These are phyloP conservation scores for Scortechinia acanthostroma DNA, from an alignment of 2,329 filamentous ascomycete genomes.

Conservation along the genomic window DNA sequence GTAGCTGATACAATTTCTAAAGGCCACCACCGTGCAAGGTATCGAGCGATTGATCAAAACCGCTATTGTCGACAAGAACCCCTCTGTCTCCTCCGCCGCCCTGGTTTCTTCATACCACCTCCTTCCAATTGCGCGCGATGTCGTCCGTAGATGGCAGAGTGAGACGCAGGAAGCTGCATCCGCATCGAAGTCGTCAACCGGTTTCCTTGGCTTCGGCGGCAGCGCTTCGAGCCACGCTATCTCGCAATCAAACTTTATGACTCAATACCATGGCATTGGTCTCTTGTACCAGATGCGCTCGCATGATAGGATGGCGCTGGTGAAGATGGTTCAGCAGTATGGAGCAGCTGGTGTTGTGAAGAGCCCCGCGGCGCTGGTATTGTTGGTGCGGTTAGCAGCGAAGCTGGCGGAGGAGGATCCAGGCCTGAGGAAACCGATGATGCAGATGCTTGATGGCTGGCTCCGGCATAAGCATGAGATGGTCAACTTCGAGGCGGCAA, in stretches of 20 bases:
- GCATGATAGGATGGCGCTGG: conserved; percentile 94
- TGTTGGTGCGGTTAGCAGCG: conserved; percentile 86
- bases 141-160: conserved; percentile 95
- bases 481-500: conserved; percentile 98
- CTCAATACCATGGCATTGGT: conserved; percentile 96
- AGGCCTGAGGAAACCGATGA: conserved; percentile 87
- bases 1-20: conserved; percentile 12
- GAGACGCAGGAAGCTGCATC: conserved; percentile 96
- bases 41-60: conserved; percentile 99
- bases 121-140: conserved; percentile 88
- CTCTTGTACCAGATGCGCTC: conserved; percentile 95
- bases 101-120: conserved; percentile 96
- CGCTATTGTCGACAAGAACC: conserved; percentile 97
- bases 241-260: conserved; percentile 89
- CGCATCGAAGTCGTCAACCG: conserved; percentile 77
- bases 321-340: conserved; percentile 99
- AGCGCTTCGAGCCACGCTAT: conserved; percentile 65
- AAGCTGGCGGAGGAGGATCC: conserved; percentile 91
- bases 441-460: conserved; percentile 92
- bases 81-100: conserved; percentile 90
- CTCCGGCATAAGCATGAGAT: conserved; percentile 97
- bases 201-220: conserved; percentile 72
- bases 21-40: conserved; percentile 91
- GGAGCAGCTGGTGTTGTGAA: conserved; percentile 85
- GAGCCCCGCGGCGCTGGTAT: conserved; percentile 84